These are phyloP conservation scores for Collybiopsis luxurians DNA, from an alignment of 768 basidiomycete species.

Conservation along the genomic window DNA sequence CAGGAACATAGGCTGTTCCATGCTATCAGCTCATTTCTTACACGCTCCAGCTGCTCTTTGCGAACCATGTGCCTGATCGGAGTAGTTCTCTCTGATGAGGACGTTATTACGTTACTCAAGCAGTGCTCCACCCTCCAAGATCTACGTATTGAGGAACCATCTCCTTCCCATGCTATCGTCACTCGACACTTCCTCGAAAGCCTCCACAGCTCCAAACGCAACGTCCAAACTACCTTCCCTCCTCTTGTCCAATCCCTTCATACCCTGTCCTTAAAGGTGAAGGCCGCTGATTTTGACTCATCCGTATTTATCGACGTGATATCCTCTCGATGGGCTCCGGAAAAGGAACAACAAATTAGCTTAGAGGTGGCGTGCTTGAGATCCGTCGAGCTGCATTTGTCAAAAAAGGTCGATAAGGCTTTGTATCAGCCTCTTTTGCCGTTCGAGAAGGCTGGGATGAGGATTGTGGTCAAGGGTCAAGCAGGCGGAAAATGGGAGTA, in stretches of 20 bases:
- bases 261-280: neutral
- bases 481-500: too few relatives aligned
- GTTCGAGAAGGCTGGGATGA: neutral
- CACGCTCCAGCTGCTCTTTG: neutral
- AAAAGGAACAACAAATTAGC: neutral
- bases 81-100: neutral
- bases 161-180: neutral
- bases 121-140: neutral
- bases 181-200: neutral
- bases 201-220: neutral
- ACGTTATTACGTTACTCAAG: neutral
- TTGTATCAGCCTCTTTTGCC: neutral
- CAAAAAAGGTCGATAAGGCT: neutral
- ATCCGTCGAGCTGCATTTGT: neutral
- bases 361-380: neutral
- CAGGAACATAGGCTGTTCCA: neutral
- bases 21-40: neutral
- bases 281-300: neutral
- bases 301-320: neutral
- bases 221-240: too few relatives aligned
- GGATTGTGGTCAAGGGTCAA: too few relatives aligned
- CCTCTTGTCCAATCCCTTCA: neutral
- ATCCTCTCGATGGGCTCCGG: neutral
- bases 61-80: neutral
- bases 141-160: neutral